Base-by-base conservation (phyloP, 2,329 filamentous ascomycete genomes). In the Xylariomycetidae sp. region DNA sequence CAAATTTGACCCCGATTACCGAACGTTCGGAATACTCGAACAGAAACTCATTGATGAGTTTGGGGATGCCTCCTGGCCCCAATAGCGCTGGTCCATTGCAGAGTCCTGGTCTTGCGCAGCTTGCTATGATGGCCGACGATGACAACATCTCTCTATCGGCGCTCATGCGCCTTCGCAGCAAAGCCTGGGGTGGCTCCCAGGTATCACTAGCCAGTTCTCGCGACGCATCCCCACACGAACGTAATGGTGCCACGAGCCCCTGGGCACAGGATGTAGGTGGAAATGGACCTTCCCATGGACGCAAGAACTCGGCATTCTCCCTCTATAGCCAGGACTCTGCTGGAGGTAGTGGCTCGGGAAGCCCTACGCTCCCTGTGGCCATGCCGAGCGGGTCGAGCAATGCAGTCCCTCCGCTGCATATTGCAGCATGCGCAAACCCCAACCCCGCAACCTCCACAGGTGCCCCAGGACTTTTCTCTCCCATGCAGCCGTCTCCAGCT, bases 11-110 rank as follows among this genome's bases (percentile, higher is more conserved):
- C 1, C 92, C 92, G 5, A 96, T 98, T 49, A 96, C 90, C 0
- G 92, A 96, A 57, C 77, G 89, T 10, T 94, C 86, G 38, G 92
- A 98, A 60, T 95, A 94, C 66, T 95, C 87, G 25, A 95, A 93
- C 38, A 79, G 92, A 27, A 96, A 95, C 55, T 93, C 85, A 1
- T 76, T 94, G 38, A 85, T 93, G 65, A 86, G 82, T 38, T 65
- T 90, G 40, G 69, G 67, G 6, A 62, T 79, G 19, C 75, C 76
- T 27, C 62, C 65, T 16, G 63, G 60, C 18, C 59, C 64, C 38
- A 75, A 68, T 37, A 74, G 64, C 25, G 49, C 49, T 20, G 63
- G 55, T 36, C 61, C 69, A 0, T 50, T 86, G 3, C 68, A 79
- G 19, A 86, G 81, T 44, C 83, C 86, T 1, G 83, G 83, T 0